Evolutionary conservation across 2,329 filamentous ascomycete species (phyloP).

Genomic region (Botryosphaeria agaves): DNA sequence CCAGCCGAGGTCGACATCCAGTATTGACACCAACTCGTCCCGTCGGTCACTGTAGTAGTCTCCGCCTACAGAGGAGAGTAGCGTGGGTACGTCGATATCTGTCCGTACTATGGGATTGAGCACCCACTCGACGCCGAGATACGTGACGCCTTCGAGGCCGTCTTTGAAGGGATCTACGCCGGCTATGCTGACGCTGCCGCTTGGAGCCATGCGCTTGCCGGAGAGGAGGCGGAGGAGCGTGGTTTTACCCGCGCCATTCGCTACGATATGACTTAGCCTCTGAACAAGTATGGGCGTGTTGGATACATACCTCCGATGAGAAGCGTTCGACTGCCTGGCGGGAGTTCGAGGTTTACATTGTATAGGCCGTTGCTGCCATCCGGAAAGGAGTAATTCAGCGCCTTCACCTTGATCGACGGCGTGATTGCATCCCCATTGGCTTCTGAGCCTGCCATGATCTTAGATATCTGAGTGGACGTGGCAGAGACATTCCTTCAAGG

Average conservation of each 20-base stretch:
- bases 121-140: slow-evolving; percentile 95
- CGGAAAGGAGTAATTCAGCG: slow-evolving; percentile 77
- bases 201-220: slow-evolving; percentile 81
- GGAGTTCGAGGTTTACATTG: slow-evolving; percentile 58
- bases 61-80: slow-evolving; percentile 74
- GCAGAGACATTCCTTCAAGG: too few relatives aligned
- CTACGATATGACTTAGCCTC: slow-evolving; percentile 19
- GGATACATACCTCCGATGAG: slow-evolving; percentile 57
- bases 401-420: slow-evolving; percentile 53
- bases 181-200: slow-evolving; percentile 54
- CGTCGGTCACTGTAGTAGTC: slow-evolving; percentile 64
- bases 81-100: slow-evolving; percentile 79
- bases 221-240: slow-evolving; percentile 87
- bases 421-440: slow-evolving; percentile 9
- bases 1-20: slow-evolving; percentile 86
- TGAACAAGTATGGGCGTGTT: neutral
- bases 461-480: too few relatives aligned
- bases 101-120: slow-evolving; percentile 90
- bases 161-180: slow-evolving; percentile 86
- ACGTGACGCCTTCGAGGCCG: slow-evolving; percentile 82
- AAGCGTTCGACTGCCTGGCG: slow-evolving; percentile 69
- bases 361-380: slow-evolving; percentile 66
- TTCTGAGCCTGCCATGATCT: too few relatives aligned
- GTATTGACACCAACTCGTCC: slow-evolving; percentile 71
- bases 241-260: slow-evolving; percentile 95